Percentiles rank a stretch among this genome's conserved stretches.
phyloP scores from a whole-genome alignment of 1,284 basidiomycete species.

The Ustilago curta region DNA sequence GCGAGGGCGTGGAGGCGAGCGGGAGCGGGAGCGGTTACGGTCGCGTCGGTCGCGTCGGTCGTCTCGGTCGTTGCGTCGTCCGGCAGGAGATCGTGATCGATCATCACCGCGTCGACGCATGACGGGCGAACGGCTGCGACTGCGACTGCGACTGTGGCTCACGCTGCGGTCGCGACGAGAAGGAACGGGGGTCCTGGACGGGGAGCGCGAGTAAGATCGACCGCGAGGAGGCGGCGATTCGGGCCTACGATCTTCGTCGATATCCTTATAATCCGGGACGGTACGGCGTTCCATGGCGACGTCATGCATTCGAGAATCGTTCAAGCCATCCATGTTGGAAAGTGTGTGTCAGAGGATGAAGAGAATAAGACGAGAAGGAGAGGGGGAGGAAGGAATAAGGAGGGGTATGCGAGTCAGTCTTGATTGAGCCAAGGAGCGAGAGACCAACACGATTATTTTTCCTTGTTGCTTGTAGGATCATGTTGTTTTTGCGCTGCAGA shows the following conservation, averaged over 20 bases:
- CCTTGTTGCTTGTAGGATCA: not conserved
- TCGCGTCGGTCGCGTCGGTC: conserved; percentile 48
- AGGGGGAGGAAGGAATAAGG: not conserved
- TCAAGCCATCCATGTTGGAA: conserved; percentile 11
- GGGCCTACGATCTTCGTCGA: conserved; percentile 44
- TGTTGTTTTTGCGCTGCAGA: not conserved
- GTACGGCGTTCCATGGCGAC: conserved; percentile 20
- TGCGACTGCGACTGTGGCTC: conserved; percentile 15
- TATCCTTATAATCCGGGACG: conserved; percentile 45
- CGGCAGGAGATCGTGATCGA: conserved; percentile 45
- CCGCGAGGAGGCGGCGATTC: conserved; percentile 32
- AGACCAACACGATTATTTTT: not conserved
- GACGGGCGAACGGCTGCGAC: conserved; percentile 29
- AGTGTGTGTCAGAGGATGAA: not conserved
- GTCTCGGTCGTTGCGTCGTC: conserved; percentile 35
- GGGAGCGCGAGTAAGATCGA: conserved; percentile 50
- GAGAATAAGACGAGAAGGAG: not conserved
- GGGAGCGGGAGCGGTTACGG: conserved; percentile 25
- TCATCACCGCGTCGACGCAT: conserved; percentile 25
- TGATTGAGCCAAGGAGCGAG: not conserved
- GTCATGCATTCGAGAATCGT: not conserved
- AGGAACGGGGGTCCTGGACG: conserved; percentile 41
- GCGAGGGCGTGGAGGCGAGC: conserved; percentile 37
- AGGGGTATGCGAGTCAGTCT: not conserved
- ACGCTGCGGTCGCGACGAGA: conserved; percentile 26